phyloP scores from a whole-genome alignment of 495 filamentous ascomycete species.

The Podospora appendiculata region DNA sequence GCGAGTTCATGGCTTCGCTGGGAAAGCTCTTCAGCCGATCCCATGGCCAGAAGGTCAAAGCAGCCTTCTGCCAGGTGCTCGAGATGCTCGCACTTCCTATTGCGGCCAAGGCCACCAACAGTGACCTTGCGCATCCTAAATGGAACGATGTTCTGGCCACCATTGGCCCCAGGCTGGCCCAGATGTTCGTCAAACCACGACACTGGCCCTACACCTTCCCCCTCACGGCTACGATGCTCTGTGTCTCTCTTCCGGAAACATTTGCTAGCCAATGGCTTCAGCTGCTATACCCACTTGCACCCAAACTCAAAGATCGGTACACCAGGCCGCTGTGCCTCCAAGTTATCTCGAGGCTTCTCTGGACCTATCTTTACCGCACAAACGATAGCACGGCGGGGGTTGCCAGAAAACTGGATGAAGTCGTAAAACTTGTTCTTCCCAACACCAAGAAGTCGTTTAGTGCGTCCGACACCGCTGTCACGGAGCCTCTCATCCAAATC shows the following conservation, averaged over 20 bases:
- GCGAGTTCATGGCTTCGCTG: conserved; percentile 75
- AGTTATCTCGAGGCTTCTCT: conserved; percentile 84
- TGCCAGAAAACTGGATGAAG: conserved; percentile 77
- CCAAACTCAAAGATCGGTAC: conserved; percentile 73
- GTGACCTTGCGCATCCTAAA: conserved; percentile 65
- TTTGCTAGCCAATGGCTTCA: conserved; percentile 83
- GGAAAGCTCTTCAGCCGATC: conserved; percentile 74
- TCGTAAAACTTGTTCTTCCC: conserved; percentile 73
- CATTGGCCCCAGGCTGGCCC: conserved; percentile 64
- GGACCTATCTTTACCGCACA: conserved; percentile 87
- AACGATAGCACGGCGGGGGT: conserved; percentile 59
- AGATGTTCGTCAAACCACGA: conserved; percentile 82
- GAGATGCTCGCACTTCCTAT: conserved; percentile 84
- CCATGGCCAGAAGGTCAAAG: conserved; percentile 81
- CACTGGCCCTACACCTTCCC: conserved; percentile 88
- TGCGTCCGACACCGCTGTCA: conserved; percentile 69
- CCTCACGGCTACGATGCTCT: conserved; percentile 73
- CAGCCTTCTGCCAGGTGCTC: conserved; percentile 86
- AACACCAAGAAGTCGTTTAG: conserved; percentile 67
- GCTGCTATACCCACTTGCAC: conserved; percentile 63
- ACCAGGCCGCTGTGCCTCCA: conserved; percentile 76
- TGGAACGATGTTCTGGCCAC: conserved; percentile 80
- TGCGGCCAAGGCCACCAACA: conserved; percentile 63
- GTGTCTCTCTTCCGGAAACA: conserved; percentile 74
- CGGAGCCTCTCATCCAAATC: conserved; percentile 84